phyloP scores from a whole-genome alignment of 2,329 filamentous ascomycete species.

The Alternaria panax region DNA sequence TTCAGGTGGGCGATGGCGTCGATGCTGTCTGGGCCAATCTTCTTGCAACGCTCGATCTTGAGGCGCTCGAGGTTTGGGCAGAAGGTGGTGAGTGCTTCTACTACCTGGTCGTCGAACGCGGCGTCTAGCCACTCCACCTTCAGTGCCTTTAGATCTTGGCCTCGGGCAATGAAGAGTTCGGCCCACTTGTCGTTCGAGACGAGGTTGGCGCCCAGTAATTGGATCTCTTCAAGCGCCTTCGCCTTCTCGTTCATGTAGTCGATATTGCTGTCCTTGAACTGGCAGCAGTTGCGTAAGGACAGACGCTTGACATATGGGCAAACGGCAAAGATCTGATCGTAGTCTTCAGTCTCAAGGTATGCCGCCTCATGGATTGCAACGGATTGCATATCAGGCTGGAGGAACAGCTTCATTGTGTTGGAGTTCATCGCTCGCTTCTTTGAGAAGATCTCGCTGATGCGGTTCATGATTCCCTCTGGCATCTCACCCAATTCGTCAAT shows the following conservation, averaged over 20 bases:
- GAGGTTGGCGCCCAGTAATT: slow-evolving; percentile 85
- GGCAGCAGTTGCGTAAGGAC: slow-evolving; percentile 83
- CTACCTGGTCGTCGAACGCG: slow-evolving; percentile 76
- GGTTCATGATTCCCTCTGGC: slow-evolving; percentile 63
- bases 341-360: slow-evolving; percentile 76
- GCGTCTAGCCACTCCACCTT: slow-evolving; percentile 86
- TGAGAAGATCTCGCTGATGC: slow-evolving; percentile 69
- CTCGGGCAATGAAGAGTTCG: slow-evolving; percentile 71
- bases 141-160: slow-evolving; percentile 69
- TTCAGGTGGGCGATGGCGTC: slow-evolving; percentile 67
- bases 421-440: slow-evolving; percentile 67
- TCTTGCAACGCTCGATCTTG: slow-evolving; percentile 83
- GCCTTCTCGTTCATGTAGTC: slow-evolving; percentile 80
- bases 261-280: slow-evolving; percentile 86
- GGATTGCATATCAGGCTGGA: slow-evolving; percentile 61
- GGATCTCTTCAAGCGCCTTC: slow-evolving; percentile 72
- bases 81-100: slow-evolving; percentile 66
- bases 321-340: slow-evolving; percentile 78
- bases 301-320: slow-evolving; percentile 73
- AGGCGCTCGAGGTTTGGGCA: slow-evolving; percentile 76
- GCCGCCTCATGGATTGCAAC: slow-evolving; percentile 69
- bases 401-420: slow-evolving; percentile 58
- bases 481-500: slow-evolving; percentile 71
- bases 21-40: slow-evolving; percentile 71
- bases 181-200: slow-evolving; percentile 79